Base-by-base conservation (phyloP, 2,329 filamentous ascomycete species). In the Penicillium palitans region DNA sequence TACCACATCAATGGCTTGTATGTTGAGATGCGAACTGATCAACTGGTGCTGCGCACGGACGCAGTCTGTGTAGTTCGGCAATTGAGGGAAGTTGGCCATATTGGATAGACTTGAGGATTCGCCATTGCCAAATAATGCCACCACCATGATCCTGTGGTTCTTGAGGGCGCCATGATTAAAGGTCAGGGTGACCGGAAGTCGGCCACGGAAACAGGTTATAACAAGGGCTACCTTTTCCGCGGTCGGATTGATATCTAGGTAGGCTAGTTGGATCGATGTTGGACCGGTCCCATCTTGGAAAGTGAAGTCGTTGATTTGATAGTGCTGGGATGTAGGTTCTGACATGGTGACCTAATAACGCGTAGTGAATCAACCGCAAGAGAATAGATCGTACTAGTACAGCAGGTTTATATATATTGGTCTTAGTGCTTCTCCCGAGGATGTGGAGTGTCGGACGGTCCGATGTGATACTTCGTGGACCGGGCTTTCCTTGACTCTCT, bases 151-250 rank as follows among this genome's bases (percentile, higher is more conserved):
- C 57, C 79, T 74, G 66, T 80, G 68, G 27, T 71, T 59, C 33
- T 66, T 68, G 2, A 82, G 66, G 0, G 77, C 75, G 5, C 75
- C 74, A 6, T 69, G 65, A 48, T 78, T 72, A 61, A 83, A 84
- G 45, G 74, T 81, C 3, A 81, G 63, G 1, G 83, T 84, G 2
- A 70, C 76, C 31, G 78, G 75, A 19, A 86, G 77, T 9, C 75
- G 75, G 25, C 84, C 83, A 6, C 79, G 77, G 66, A 82, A 86
- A 68, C 83, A 86, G 2, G 83, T 85, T 25, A 80, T 78, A 13
- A 86, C 27, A 21, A 47, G 45, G 12, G 45, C 45, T 9, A 21
- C 27, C 4, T 33, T 33, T 2, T 33, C 27, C 12, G 19, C 45
- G 10, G 12, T 15, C 2, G 45, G 27, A 9, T 47, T 47, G 4